phyloP scores from a whole-genome alignment of 2,329 filamentous ascomycete species.

The Pseudogymnoascus sp. region DNA sequence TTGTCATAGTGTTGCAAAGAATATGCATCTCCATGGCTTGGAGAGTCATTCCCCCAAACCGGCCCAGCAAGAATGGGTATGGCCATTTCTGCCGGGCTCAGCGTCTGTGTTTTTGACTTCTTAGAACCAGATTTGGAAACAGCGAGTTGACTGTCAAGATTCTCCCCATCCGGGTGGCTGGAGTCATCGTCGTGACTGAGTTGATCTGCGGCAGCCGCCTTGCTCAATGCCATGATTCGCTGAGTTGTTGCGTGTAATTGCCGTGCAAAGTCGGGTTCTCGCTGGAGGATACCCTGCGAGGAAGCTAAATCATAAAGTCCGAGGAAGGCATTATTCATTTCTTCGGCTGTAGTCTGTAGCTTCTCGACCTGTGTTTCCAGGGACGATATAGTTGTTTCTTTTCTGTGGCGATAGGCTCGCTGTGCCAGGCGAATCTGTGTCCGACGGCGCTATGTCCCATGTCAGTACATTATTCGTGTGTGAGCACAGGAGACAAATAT shows the following conservation, averaged over 20 bases:
- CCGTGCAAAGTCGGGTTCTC: constrained; percentile 47
- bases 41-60: not conserved
- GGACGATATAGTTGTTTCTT: constrained; percentile 70
- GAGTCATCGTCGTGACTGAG: constrained; percentile 22
- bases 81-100: not conserved
- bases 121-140: not conserved
- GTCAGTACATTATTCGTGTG: constrained; percentile 12
- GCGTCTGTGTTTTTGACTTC: not conserved
- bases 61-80: not conserved
- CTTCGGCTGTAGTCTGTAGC: constrained; percentile 60
- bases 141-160: not conserved
- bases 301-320: constrained; percentile 56
- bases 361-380: constrained; percentile 63
- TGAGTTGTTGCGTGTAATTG: constrained; percentile 50
- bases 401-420: constrained; percentile 74
- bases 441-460: constrained; percentile 54
- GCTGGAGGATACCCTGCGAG: constrained; percentile 47
- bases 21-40: not conserved
- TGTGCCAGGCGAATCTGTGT: constrained; percentile 85
- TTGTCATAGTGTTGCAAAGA: not conserved
- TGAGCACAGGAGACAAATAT: not conserved
- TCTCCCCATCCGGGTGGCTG: constrained; percentile 14
- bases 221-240: constrained; percentile 48
- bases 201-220: constrained; percentile 37
- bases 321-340: constrained; percentile 66